Conservation (phyloP, 768 basidiomycete species). For the Lactarius psammicola region DNA sequence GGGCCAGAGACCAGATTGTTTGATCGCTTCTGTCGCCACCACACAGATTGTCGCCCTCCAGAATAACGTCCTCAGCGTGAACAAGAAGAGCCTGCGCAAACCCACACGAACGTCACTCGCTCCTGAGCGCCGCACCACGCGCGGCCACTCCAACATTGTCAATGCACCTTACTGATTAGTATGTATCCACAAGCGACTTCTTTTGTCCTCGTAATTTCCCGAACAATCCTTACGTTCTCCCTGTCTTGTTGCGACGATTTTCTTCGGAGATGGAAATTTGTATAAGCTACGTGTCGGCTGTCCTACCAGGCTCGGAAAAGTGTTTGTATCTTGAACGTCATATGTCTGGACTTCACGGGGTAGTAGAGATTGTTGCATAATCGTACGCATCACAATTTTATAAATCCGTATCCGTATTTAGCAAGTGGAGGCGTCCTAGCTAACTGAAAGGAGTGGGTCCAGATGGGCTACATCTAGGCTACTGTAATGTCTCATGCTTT, state of each 20-base stretch:
- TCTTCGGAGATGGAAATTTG: neutral
- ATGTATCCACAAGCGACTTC: neutral
- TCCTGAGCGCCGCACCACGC: conserved; percentile 39
- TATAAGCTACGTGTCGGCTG: conserved; percentile 6
- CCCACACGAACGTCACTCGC: conserved; percentile 75
- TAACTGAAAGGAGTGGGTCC: neutral
- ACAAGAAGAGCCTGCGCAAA: conserved; percentile 88
- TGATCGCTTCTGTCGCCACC: conserved; percentile 19
- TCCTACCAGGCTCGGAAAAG: neutral
- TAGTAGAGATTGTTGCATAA: conserved; percentile 11
- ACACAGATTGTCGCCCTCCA: conserved; percentile 92
- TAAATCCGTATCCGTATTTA: neutral
- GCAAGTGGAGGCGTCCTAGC: neutral
- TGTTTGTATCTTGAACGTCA: conserved; percentile 12
- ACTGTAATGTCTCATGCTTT: no score
- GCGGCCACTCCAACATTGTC: conserved; percentile 26
- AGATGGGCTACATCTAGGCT: neutral
- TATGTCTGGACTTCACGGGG: neutral
- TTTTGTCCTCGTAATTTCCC: neutral
- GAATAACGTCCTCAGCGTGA: conserved; percentile 89
- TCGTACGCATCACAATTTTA: conserved; percentile 5
- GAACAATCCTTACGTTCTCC: neutral
- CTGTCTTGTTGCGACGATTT: conserved; percentile 10
- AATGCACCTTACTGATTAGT: conserved; percentile 25
- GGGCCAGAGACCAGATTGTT: neutral